Evolutionary conservation across 2,329 filamentous ascomycete genomes (phyloP), one percentile per base, ranked within the genome.

Genomic region (Fusarium sp.): DNA sequence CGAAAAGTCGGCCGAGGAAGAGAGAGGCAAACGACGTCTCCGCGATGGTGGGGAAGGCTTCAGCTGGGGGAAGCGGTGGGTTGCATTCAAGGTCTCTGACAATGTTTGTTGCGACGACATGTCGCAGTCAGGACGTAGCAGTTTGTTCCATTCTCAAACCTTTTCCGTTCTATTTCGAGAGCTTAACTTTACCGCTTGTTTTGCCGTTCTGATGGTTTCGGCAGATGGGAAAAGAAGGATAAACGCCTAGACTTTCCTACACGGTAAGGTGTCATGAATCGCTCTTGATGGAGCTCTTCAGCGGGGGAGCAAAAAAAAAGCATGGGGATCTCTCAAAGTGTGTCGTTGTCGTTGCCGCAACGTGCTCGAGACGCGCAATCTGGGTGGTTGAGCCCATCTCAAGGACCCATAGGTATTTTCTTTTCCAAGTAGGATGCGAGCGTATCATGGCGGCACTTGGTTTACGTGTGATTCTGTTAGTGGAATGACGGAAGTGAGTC

Each of bases 331-430:
- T 45, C 6, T 24, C 16, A 41, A 58, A 24, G 48, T 29, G 20
- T 61, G 16, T 27, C 24, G 35, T 22, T 39, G 57, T 27, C 39
- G 41, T 27, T 31, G 59, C 5, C 39, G 59, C 66, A 72, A 72
- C 69, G 67, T 69, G 69, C 67, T 59, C 67, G 11, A 57, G 35
- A 63, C 31, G 50, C 31, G 54, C 37, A 63, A 41, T 66, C 54
- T 67, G 66, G 58, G 63, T 69, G 67, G 69, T 45, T 57, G 39
- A 65, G 14, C 16, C 5, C 20, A 24, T 22, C 35, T 65, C 43
- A 22, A 27, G 22, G 45, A 41, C 13, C 7, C 14, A n/a, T 10
- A 45, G 27, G 50, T 67, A 67, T 16, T 14, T 5, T 9, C 9
- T 6, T 20, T 20, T 31, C 35, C 33, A 14, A 14, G 16, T 24